These are phyloP conservation scores for Mariannaea elegans DNA, from an alignment of 2,329 filamentous ascomycete genomes.

Conservation along the genomic window DNA sequence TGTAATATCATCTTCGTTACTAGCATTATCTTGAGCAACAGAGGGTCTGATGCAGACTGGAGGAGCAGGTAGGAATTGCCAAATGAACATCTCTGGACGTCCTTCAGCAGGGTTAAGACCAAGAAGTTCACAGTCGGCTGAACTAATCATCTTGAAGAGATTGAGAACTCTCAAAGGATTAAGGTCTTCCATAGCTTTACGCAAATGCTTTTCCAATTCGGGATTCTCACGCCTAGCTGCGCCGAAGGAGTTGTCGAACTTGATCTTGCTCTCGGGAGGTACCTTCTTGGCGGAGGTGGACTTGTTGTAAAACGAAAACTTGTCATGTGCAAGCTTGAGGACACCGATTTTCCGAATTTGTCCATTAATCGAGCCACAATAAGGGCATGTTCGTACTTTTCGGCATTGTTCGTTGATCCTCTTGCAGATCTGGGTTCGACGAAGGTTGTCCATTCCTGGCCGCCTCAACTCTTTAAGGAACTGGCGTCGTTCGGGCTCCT, in stretches of 20 bases:
- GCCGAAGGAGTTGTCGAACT: conserved; percentile 86
- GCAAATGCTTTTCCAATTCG: conserved; percentile 89
- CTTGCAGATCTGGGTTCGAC: conserved; percentile 84
- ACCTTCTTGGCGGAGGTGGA: conserved; percentile 88
- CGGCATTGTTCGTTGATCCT: conserved; percentile 88
- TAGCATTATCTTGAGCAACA: conserved; percentile 90
- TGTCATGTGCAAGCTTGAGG: conserved; percentile 95
- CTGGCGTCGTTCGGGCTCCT: conserved; percentile 78
- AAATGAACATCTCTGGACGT: conserved; percentile 95
- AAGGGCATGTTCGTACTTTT: conserved; percentile 83
- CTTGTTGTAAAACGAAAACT: conserved; percentile 86
- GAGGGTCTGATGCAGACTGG: conserved; percentile 95
- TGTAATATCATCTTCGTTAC: conserved; percentile 95
- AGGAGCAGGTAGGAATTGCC: conserved; percentile 94
- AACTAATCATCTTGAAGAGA: conserved; percentile 87
- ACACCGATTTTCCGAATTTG: conserved; percentile 91
- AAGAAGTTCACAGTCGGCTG: conserved; percentile 88
- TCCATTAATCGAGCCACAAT: conserved; percentile 85
- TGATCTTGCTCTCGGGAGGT: conserved; percentile 80
- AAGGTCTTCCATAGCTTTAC: conserved; percentile 92
- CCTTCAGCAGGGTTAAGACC: conserved; percentile 88
- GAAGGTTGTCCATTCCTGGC: conserved; percentile 86
- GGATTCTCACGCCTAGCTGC: conserved; percentile 79
- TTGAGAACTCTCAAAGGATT: conserved; percentile 90
- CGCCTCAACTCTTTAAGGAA: conserved; percentile 84